Conservation (phyloP, 768 basidiomycete species). For the Coprinopsis cinerea region DNA sequence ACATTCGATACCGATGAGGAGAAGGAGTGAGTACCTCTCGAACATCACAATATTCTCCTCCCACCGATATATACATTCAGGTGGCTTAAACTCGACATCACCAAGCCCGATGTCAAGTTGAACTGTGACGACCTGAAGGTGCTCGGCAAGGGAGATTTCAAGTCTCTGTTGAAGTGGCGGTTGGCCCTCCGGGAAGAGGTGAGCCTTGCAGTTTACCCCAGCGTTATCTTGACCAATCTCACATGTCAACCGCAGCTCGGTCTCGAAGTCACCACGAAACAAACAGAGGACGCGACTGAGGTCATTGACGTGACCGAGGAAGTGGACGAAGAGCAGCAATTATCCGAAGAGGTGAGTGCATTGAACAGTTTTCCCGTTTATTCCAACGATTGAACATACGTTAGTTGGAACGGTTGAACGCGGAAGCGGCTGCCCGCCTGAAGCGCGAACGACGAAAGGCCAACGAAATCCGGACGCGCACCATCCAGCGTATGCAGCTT, state of each 20-base stretch:
- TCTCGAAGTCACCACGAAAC: constrained; percentile 71
- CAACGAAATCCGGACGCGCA: constrained; percentile 84
- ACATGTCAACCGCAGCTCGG: constrained; percentile 50
- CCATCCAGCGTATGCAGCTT: constrained; percentile 91
- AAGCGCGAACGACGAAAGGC: constrained; percentile 80
- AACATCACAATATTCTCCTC: too few species aligned
- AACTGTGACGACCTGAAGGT: constrained; percentile 93
- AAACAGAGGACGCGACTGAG: constrained; percentile 74
- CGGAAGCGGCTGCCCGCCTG: constrained; percentile 62
- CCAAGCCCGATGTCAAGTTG: constrained; percentile 72
- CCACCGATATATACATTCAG: constrained; percentile 28
- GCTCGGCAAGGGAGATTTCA: constrained; percentile 97
- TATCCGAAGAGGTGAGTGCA: constrained; percentile 72
- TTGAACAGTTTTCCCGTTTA: background rate
- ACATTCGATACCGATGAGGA: constrained; percentile 79
- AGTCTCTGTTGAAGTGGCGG: constrained; percentile 87
- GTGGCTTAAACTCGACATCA: constrained; percentile 69
- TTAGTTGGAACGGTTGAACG: constrained; percentile 79
- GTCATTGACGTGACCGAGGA: constrained; percentile 57
- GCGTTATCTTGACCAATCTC: constrained; percentile 1
- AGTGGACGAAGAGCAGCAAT: constrained; percentile 83
- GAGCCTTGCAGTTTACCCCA: constrained; percentile 14
- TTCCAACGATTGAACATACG: constrained; percentile 8
- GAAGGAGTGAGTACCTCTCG: constrained; percentile 55
- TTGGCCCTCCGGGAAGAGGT: constrained; percentile 85